These are phyloP conservation scores for Globisporangium cystogenes DNA, from an alignment of 352 stramenopile species.

Conservation along the genomic window DNA sequence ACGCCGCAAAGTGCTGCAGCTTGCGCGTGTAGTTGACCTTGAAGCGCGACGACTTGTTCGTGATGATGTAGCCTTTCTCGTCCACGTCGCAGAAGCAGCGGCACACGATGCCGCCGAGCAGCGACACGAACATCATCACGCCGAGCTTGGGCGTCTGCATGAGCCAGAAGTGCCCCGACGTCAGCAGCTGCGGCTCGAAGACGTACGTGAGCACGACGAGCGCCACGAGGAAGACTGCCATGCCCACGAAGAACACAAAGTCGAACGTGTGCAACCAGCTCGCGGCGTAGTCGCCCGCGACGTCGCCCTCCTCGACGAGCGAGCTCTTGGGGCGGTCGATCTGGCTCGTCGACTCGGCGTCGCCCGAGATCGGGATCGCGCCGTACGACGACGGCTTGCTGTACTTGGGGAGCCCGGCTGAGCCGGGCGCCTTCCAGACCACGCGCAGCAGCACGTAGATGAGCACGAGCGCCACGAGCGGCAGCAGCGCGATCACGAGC, in stretches of 20 bases:
- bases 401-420: constrained; percentile 31
- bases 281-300: constrained; percentile 48
- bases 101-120: constrained; percentile 70
- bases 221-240: constrained; percentile 31
- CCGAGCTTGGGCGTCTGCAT: constrained; percentile 47
- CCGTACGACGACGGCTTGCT: constrained; percentile 32
- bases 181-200: constrained; percentile 37
- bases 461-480: constrained; percentile 39
- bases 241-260: constrained; percentile 51
- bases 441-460: constrained; percentile 61
- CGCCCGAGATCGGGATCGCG: constrained; percentile 23
- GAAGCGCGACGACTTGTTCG: constrained; percentile 76
- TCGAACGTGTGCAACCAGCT: constrained; percentile 53
- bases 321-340: constrained; percentile 36
- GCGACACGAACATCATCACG: constrained; percentile 54
- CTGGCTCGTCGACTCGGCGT: constrained; percentile 18
- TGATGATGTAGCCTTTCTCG: constrained; percentile 82
- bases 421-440: constrained; percentile 46
- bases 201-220: constrained; percentile 42
- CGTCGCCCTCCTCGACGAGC: constrained; percentile 43
- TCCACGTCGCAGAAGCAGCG: constrained; percentile 74
- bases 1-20: constrained; percentile 78
- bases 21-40: constrained; percentile 89
- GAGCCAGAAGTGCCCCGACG: constrained; percentile 32
- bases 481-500: constrained; percentile 31